Base-by-base conservation (phyloP, 805 yeast species). In the Saturnispora mendoncae region DNA sequence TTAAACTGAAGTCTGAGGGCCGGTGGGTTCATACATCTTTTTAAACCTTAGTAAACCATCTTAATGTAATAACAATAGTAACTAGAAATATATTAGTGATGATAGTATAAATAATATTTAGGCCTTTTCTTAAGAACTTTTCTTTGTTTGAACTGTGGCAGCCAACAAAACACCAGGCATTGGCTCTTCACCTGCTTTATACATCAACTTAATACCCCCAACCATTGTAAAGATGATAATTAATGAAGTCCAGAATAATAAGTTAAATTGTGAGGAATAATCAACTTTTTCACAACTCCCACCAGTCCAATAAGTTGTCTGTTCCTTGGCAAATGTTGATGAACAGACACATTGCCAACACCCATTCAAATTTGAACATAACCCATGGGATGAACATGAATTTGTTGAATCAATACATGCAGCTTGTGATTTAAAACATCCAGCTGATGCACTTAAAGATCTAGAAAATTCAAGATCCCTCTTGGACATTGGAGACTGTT, bases 131-230 rank as follows among this genome's bases (percentile, higher is more conserved):
- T 49, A 59, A 26, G 51, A 50, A 38, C 50, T 45, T 46, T 60
- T 58, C 57, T 69, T 67, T 44, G 71, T 66, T 31, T 65, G 55
- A 33, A 61, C 56, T 4, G 78, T 72, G 34, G 80, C 76, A 31
- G 82, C 80, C 47, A 70, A 72, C 51, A 80, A 69, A 24, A 79
- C 77, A 19, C 85, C 84, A 14, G 87, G 86, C 47, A 80, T 67
- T 33, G 78, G 73, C 48, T 77, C 80, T 50, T 60, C 59, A 15
- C 84, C 87, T 46, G 78, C 65, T 28, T 66, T 55, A 42, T 60
- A 56, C 55, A 81, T 60, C 44, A 81, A 67, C 51, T 70, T 68
- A 45, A 79, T 58, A 30, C 80, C 83, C 4, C 58, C 60, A 29
- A 60, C 74, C 36, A 76, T 61, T 17, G 73, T 58, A 8, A 65